A percentile compares a stretch with the other conserved stretches of the same genome.
phyloP scores from a whole-genome alignment of 306 rosid genomes.

The Astragalus glycyphyllos region DNA sequence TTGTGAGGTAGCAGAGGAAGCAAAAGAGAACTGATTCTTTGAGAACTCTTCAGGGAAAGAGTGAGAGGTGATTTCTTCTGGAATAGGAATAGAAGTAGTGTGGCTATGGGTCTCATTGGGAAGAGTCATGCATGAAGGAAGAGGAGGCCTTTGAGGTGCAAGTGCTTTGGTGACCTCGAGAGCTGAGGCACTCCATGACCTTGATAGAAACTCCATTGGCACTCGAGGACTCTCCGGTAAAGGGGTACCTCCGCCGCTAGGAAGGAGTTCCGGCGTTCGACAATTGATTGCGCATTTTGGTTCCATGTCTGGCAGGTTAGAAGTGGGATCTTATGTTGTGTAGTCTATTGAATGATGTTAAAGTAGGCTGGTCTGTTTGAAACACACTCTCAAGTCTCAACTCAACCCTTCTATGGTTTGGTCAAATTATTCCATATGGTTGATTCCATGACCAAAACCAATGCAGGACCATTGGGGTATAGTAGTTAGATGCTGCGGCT shows the following conservation, averaged over 20 bases:
- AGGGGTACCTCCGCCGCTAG: constrained; percentile 43
- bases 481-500: constrained; percentile 21
- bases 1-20: constrained; percentile 92
- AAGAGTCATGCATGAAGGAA: constrained; percentile 47
- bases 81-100: constrained; percentile 61
- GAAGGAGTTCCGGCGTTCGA: constrained; percentile 51
- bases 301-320: constrained; percentile 63
- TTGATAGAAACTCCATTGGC: constrained; percentile 97
- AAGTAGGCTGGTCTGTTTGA: too few relatives aligned
- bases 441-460: constrained; percentile 5
- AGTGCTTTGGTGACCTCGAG: constrained; percentile 82
- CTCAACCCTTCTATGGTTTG: too few relatives aligned
- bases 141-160: constrained; percentile 57
- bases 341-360: too few relatives aligned
- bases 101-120: constrained; percentile 33
- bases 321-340: too few relatives aligned
- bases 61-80: constrained; percentile 61
- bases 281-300: constrained; percentile 47
- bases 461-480: constrained; percentile 25
- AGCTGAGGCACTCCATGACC: constrained; percentile 98
- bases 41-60: too few relatives aligned
- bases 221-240: constrained; percentile 92
- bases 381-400: too few relatives aligned
- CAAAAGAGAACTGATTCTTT: too few relatives aligned
- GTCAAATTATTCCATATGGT: too few relatives aligned